Base-by-base conservation (phyloP, 192 early-diverging fungal species). In the Coemansia sp. region DNA sequence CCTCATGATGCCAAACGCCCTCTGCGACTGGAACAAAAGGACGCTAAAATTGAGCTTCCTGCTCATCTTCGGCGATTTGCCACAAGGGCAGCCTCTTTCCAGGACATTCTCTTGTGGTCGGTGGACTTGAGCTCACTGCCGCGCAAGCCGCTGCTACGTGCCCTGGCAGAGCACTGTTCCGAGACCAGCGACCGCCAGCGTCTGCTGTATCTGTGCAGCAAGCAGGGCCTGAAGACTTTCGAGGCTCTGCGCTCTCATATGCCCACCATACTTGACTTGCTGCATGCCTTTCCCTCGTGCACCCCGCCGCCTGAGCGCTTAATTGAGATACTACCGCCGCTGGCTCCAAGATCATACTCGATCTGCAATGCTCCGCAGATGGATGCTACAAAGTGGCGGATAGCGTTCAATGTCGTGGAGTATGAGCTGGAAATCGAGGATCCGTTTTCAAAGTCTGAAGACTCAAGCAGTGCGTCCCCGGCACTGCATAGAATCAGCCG, bases 321-420 rank as follows among this genome's bases (percentile, higher is more conserved):
- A 14, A 62, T 98, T 7, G 93, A 94, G 53, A 69, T 84, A 26
- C 61, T 95, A 14, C 85, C 90, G 39, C 82, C 87, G 5, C 80
- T 92, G 47, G 80, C 81, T 55, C 93, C 96, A 15, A 88, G 96
- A 30, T 90, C 88, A 43, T 98, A 96, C 76, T 95, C 93, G 0
- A 83, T 94, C 7, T 82, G 86, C 50, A 84, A 77, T 52, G 89
- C 93, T 0, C 87, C 86, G 0, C 23, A 41, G 44, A 64, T 69
- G 36, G 73, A 81, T 30, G 52, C 62, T 2, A 71, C 58, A 1
- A 17, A 40, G 12, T 71, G 89, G 48, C 76, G 81, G 12, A 84
- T 95, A 68, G 93, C 89, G 3, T 98, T 98, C 69, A 95, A 96
- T 64, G 83, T 94, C 21, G 84, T 93, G 2, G 79, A 89, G 40